phyloP scores from a whole-genome alignment of 176 grass and related monocot genomes.

The Bromus sterilis region DNA sequence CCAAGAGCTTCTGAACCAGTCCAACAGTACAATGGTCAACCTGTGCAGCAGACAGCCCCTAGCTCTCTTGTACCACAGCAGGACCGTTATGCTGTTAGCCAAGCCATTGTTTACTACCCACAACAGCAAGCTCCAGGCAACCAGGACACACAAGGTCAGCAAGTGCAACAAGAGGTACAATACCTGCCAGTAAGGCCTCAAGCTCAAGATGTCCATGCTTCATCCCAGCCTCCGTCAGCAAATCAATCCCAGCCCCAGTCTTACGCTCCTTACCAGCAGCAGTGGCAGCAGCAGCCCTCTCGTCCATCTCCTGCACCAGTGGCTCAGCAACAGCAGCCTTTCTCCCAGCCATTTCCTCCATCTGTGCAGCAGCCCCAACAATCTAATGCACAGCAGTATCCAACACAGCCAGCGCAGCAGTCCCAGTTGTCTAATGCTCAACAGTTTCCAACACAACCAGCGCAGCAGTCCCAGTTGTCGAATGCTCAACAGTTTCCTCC shows the following conservation, averaged over 20 bases:
- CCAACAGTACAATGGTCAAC: constrained; percentile 45
- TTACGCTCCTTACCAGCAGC: constrained; percentile 43
- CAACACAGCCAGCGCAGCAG: constrained; percentile 19
- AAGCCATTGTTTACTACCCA: constrained; percentile 57
- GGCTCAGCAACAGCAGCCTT: constrained; percentile 39
- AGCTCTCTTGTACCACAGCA: constrained; percentile 33
- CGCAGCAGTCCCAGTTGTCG: constrained; percentile 25
- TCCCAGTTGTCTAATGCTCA: constrained; percentile 23
- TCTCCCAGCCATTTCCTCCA: constrained; percentile 36
- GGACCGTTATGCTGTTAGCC: constrained; percentile 51
- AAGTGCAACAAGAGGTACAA: constrained; percentile 43
- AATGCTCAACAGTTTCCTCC: constrained; percentile 34
- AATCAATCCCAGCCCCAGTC: constrained; percentile 34
- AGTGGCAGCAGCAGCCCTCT: constrained; percentile 46
- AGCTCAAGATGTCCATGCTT: constrained; percentile 48
- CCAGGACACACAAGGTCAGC: constrained; percentile 37
- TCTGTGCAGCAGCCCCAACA: constrained; percentile 24
- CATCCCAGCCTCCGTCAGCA: constrained; percentile 33
- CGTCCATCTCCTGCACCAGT: constrained; percentile 24
- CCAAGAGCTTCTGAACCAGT: constrained; percentile 41
- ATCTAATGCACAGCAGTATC: constrained; percentile 33
- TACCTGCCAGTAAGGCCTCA: constrained; percentile 40
- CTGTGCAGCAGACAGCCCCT: constrained; percentile 40
- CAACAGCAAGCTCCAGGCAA: constrained; percentile 37
- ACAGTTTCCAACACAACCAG: constrained; percentile 18